Percentiles rank a stretch among this genome's conserved stretches.
Evolutionary conservation across 1,284 basidiomycete species (phyloP).

Genomic region (Cutaneotrichosporon dermatis): DNA sequence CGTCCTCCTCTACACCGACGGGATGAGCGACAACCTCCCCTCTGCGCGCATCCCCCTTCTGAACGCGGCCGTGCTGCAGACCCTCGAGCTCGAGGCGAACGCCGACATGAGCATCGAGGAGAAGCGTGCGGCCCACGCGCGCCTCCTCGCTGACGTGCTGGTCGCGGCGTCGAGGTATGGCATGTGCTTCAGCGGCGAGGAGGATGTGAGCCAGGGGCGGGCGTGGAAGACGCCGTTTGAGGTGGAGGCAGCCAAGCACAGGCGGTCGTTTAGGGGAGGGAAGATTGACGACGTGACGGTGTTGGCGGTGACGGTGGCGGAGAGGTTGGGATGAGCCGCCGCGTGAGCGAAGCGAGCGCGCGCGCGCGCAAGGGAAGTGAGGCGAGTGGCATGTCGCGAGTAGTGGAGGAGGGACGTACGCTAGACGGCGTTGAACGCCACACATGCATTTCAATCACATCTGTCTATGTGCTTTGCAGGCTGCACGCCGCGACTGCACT

Average conservation of each 20-base stretch:
- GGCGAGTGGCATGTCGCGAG: too few relatives aligned
- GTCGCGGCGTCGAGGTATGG: conserved; percentile 49
- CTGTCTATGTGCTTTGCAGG: too few relatives aligned
- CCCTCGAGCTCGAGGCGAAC: conserved; percentile 36
- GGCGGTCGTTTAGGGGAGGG: conserved; percentile 48
- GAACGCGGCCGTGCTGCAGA: conserved; percentile 23
- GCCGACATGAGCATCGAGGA: conserved; percentile 33
- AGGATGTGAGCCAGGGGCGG: conserved; percentile 23
- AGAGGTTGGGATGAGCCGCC: neutral
- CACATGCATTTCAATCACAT: too few relatives aligned
- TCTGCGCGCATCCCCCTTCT: conserved; percentile 45
- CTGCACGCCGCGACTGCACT: too few relatives aligned
- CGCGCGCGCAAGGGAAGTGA: too few relatives aligned
- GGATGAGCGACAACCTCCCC: conserved; percentile 55
- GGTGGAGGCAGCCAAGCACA: conserved; percentile 43
- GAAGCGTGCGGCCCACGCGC: conserved; percentile 36
- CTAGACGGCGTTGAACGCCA: too few relatives aligned
- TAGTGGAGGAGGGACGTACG: too few relatives aligned
- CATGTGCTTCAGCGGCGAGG: conserved; percentile 45
- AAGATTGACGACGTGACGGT: conserved; percentile 46
- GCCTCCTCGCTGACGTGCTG: conserved; percentile 49
- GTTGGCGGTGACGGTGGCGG: neutral
- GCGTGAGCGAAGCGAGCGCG: too few relatives aligned
- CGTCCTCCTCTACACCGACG: conserved; percentile 53
- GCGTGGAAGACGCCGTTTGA: conserved; percentile 48